phyloP scores from a whole-genome alignment of 257 asterid genomes.

The Solanum habrochaites region DNA sequence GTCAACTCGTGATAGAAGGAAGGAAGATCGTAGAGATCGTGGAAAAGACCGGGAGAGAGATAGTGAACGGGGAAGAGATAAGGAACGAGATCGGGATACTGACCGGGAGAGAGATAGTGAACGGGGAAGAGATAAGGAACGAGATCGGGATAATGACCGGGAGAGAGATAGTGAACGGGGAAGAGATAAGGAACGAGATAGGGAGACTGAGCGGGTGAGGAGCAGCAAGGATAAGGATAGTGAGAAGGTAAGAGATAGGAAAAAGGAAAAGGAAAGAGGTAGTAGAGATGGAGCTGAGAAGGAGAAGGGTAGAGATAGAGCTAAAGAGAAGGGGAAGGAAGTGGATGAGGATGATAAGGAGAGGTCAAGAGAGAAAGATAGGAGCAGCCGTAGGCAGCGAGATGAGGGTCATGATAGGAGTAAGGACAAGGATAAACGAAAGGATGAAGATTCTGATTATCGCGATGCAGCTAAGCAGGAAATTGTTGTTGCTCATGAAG shows the following conservation, averaged over 20 bases:
- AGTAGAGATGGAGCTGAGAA: constrained; percentile 44
- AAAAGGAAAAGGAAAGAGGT: constrained; percentile 34
- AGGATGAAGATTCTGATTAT: constrained; percentile 26
- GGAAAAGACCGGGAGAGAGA: not conserved
- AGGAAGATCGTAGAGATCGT: constrained; percentile 16
- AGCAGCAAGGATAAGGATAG: constrained; percentile 62
- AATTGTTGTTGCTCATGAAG: constrained; percentile 19
- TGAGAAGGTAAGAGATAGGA: constrained; percentile 22
- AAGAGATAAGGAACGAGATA: not conserved
- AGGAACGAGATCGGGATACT: not conserved
- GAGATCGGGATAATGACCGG: not conserved
- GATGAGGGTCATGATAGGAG: constrained; percentile 45
- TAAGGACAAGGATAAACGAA: constrained; percentile 40
- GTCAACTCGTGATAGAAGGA: constrained; percentile 50
- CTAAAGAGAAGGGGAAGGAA: constrained; percentile 52
- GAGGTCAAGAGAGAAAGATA: constrained; percentile 52
- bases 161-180: not conserved
- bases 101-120: not conserved
- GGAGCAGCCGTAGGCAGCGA: constrained; percentile 37
- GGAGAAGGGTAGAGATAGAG: constrained; percentile 59
- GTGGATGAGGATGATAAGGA: constrained; percentile 54
- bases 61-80: not conserved
- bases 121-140: not conserved
- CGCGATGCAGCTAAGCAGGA: constrained; percentile 16
- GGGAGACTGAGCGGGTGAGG: not conserved